Base-by-base conservation (phyloP, 176 grass and related monocot genomes). In the Musa troglodytarum region DNA sequence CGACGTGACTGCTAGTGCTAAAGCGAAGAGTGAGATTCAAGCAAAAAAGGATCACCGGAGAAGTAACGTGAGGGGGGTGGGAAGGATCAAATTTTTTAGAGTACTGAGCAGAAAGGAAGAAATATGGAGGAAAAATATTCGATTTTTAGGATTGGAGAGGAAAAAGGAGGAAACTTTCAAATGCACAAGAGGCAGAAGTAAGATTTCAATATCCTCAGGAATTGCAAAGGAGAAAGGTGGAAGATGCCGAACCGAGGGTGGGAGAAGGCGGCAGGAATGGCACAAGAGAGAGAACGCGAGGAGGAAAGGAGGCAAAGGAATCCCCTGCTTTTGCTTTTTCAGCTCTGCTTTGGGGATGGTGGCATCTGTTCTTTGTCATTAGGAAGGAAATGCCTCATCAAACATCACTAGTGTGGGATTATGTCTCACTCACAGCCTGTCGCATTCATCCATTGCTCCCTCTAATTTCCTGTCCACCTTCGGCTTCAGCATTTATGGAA, bases 81-180 rank as follows among this genome's bases (percentile, higher is more conserved):
- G 20, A 63, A 64, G 65, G 34, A 51, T 24, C 26, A 22, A 76
- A 76, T 20, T 9, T 76, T 76, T 21, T n/a, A 21, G 20, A 63
- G 34, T 13, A 43, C 16, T 16, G n/a, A 5, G 11, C 43, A 51
- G 10, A 14, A 76, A 63, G 71, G 14, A 10, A 54, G 50, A 55
- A 74, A 74, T 19, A 19, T 4, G 52, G 1, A 4, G 9, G 13
- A n/a, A 16, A 50, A 76, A 76, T 52, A 12, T 64, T 17, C 74
- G 24, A 76, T 58, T 76, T 76, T 74, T 9, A 63, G n/a, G 13
- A 63, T 55, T 49, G 22, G 74, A 62, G 17, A 76, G 74, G 34
- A 50, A 19, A 75, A 76, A 63, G 29, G 16, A 50, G 19, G 57
- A 49, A 63, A 21, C 9, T 63, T 74, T 21, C 43, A 52, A 51